Conservation (phyloP, 129 eudicot genomes). For the Flaveria robusta region DNA sequence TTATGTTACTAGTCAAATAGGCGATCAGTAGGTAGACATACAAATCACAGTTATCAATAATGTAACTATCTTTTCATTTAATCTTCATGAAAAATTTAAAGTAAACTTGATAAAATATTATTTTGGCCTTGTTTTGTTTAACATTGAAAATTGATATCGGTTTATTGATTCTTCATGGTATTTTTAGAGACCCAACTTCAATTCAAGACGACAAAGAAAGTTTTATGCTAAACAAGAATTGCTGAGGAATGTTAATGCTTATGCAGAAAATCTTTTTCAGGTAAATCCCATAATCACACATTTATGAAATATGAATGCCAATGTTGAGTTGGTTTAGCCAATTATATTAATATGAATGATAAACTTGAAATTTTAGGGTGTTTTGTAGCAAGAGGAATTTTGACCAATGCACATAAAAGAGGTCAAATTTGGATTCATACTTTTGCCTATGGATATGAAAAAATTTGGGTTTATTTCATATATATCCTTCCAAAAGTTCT, state of each 20-base stretch:
- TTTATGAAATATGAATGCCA: background rate
- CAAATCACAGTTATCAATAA: background rate
- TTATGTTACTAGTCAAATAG: background rate
- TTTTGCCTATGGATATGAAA: background rate
- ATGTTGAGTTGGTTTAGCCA: background rate
- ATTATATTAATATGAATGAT: background rate
- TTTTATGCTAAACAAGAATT: conserved; percentile 47
- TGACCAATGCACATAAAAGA: background rate
- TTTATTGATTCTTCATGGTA: conserved; percentile 13
- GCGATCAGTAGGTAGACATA: background rate
- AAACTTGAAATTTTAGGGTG: background rate
- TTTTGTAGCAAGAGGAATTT: background rate
- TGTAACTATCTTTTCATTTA: background rate
- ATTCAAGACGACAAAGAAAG: conserved; percentile 45
- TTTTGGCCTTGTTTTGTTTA: background rate
- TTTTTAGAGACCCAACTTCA: conserved; percentile 61
- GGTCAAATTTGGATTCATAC: background rate
- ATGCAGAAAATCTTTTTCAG: conserved; percentile 64
- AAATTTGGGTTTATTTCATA: background rate
- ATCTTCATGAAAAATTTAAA: background rate
- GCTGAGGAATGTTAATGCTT: conserved; percentile 61
- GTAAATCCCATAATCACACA: conserved; percentile 29
- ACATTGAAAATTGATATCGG: background rate
- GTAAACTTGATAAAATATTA: background rate
- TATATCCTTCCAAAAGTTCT: background rate